These are phyloP conservation scores for Debaryomycetaceae sp. DNA, from an alignment of 1,139 yeast genomes.

Conservation along the genomic window DNA sequence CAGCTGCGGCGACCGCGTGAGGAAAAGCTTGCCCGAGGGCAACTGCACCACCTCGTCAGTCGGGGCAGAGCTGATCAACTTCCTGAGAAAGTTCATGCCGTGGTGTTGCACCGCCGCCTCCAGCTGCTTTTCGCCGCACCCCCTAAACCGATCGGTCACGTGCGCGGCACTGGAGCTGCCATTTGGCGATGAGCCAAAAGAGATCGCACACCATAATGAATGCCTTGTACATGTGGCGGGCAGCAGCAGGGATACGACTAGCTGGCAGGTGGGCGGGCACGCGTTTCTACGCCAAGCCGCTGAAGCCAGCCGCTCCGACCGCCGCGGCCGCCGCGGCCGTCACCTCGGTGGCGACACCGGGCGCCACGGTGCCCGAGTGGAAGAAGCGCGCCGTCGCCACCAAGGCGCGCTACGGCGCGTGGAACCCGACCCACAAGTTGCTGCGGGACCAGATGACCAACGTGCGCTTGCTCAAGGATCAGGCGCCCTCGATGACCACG, in stretches of 20 bases:
- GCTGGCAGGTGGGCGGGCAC: too few species aligned
- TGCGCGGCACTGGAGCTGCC: too few species aligned
- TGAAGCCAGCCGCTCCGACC: too few species aligned
- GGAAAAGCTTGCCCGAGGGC: conserved; percentile 75
- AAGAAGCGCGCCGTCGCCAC: conserved; percentile 60
- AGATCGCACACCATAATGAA: conserved; percentile 8
- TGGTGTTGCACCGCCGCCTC: not conserved
- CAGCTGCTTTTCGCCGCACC: not conserved
- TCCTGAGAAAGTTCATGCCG: conserved; percentile 72
- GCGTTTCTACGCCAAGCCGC: too few species aligned
- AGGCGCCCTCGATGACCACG: conserved; percentile 57
- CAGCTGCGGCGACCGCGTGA: conserved; percentile 69
- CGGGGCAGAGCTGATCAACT: conserved; percentile 58
- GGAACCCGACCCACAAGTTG: conserved; percentile 70
- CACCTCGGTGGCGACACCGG: too few species aligned
- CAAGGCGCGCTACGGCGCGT: conserved; percentile 53
- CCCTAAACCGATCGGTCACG: too few species aligned
- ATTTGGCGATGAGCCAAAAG: too few species aligned
- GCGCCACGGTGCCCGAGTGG: conserved; percentile 59
- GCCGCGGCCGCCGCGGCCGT: too few species aligned
- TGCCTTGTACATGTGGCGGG: too few species aligned
- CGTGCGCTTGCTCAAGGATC: conserved; percentile 51
- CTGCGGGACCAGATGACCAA: conserved; percentile 70
- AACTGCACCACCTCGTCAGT: conserved; percentile 68
- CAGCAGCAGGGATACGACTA: too few species aligned